These are phyloP conservation scores for Eutrema japonicum DNA, from an alignment of 345 rosid genomes.

Conservation along the genomic window DNA sequence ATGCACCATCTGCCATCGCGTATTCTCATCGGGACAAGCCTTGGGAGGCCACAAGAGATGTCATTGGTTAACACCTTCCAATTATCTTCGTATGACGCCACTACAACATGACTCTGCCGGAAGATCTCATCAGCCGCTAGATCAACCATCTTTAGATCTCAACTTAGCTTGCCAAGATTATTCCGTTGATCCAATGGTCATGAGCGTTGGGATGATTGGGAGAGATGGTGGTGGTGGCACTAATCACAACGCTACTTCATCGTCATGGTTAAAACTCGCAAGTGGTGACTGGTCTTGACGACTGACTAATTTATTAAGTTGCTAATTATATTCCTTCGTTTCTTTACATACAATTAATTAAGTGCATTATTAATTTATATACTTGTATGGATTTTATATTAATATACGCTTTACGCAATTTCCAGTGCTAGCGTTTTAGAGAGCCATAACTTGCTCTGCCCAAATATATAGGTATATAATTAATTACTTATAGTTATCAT, in stretches of 20 bases:
- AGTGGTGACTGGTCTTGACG: constrained; percentile 45
- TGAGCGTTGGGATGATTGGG: constrained; percentile 31
- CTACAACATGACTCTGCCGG: constrained; percentile 17
- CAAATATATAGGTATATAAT: too few species aligned
- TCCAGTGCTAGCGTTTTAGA: neutral
- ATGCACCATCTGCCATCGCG: constrained; percentile 91
- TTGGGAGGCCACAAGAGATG: constrained; percentile 98
- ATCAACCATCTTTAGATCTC: constrained; percentile 46
- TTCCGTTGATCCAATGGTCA: constrained; percentile 38
- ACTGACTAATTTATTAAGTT: neutral
- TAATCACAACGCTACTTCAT: constrained; percentile 27
- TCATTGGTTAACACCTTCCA: constrained; percentile 87
- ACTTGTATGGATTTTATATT: constrained; percentile 27
- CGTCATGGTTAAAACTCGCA: constrained; percentile 46
- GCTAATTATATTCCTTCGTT: constrained; percentile 17
- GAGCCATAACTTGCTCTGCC: constrained; percentile 4
- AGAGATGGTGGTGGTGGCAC: constrained; percentile 27
- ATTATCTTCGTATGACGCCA: constrained; percentile 42
- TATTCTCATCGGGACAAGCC: constrained; percentile 94
- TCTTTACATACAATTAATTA: constrained; percentile 29
- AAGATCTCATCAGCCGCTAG: constrained; percentile 29
- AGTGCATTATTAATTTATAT: constrained; percentile 24
- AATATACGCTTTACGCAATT: neutral
- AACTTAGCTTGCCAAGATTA: constrained; percentile 45
- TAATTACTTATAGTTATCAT: too few species aligned